Conservation (phyloP, 1,139 yeast genomes). For the Geotrichum aggregatum region DNA sequence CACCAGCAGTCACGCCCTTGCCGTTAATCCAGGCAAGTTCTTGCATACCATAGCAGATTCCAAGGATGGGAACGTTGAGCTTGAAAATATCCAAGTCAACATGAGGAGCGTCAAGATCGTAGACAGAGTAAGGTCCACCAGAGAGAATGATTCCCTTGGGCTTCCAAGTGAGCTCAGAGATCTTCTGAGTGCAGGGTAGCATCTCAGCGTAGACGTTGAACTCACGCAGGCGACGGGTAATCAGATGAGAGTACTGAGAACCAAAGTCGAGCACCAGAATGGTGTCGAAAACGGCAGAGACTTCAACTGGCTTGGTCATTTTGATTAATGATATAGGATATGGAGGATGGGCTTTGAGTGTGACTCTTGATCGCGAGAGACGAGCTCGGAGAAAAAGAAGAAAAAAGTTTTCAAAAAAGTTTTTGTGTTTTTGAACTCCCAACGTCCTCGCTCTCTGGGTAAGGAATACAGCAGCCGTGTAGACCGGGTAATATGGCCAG, state of each 20-base stretch:
- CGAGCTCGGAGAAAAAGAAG: not conserved
- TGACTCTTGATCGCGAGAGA: slow-evolving; percentile 13
- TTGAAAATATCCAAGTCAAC: slow-evolving; percentile 92
- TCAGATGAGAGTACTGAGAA: slow-evolving; percentile 94
- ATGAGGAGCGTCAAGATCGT: slow-evolving; percentile 93
- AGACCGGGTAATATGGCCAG: not conserved
- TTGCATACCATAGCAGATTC: slow-evolving; percentile 99
- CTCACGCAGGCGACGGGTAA: slow-evolving; percentile 96
- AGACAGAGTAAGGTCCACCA: slow-evolving; percentile 98
- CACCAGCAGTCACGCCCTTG: slow-evolving; percentile 92
- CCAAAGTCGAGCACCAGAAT: slow-evolving; percentile 96
- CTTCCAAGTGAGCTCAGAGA: slow-evolving; percentile 83
- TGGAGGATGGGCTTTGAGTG: slow-evolving; percentile 1
- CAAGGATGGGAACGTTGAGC: slow-evolving; percentile 87
- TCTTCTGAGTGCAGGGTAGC: slow-evolving; percentile 98
- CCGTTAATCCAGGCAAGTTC: slow-evolving; percentile 98
- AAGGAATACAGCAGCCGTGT: not conserved
- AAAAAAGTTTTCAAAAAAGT: not conserved
- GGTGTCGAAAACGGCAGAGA: slow-evolving; percentile 86
- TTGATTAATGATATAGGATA: not conserved
- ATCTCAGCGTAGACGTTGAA: slow-evolving; percentile 97
- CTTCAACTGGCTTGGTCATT: slow-evolving; percentile 41
- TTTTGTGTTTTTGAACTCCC: not conserved
- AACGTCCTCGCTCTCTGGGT: slow-evolving; percentile 2
- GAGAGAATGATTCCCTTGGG: slow-evolving; percentile 96